These are phyloP conservation scores for Saccharomyces hybrid DNA, from an alignment of 1,139 yeast species.

Conservation along the genomic window DNA sequence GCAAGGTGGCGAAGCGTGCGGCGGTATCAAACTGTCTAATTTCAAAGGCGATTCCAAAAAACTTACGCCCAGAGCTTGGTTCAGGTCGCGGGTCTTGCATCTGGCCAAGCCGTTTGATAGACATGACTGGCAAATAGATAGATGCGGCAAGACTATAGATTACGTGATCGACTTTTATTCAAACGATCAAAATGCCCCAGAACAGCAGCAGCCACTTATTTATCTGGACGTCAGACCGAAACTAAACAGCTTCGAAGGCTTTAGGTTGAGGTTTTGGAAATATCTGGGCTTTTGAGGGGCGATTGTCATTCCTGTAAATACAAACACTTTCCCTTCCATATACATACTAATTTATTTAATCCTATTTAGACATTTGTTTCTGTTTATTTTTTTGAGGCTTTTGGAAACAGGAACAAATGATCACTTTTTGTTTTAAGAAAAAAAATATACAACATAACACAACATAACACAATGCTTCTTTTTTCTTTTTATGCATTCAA, in stretches of 20 bases:
- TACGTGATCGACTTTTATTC: slow-evolving; percentile 90
- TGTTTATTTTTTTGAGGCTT: not conserved
- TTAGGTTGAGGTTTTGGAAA: slow-evolving; percentile 54
- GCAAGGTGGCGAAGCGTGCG: slow-evolving; percentile 59
- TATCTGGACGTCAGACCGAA: slow-evolving; percentile 89
- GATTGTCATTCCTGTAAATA: not conserved
- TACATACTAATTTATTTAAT: not conserved
- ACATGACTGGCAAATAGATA: slow-evolving; percentile 89
- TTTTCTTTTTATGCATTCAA: not conserved
- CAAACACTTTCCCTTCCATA: not conserved
- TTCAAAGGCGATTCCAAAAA: slow-evolving; percentile 85
- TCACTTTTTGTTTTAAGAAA: not conserved
- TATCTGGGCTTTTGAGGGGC: slow-evolving; percentile 43
- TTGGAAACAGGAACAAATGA: not conserved
- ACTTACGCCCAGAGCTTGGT: slow-evolving; percentile 82
- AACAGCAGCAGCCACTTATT: slow-evolving; percentile 42
- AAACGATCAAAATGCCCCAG: slow-evolving; percentile 37
- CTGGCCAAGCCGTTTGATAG: slow-evolving; percentile 82
- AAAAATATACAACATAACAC: not conserved
- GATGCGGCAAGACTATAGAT: slow-evolving; percentile 78
- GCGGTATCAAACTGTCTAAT: slow-evolving; percentile 76
- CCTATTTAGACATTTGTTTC: not conserved
- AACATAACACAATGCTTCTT: not conserved
- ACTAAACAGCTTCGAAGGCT: slow-evolving; percentile 70
- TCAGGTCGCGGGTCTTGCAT: slow-evolving; percentile 54